Conservation (phyloP, 345 rosid genomes). For the Aethionema arabicum region DNA sequence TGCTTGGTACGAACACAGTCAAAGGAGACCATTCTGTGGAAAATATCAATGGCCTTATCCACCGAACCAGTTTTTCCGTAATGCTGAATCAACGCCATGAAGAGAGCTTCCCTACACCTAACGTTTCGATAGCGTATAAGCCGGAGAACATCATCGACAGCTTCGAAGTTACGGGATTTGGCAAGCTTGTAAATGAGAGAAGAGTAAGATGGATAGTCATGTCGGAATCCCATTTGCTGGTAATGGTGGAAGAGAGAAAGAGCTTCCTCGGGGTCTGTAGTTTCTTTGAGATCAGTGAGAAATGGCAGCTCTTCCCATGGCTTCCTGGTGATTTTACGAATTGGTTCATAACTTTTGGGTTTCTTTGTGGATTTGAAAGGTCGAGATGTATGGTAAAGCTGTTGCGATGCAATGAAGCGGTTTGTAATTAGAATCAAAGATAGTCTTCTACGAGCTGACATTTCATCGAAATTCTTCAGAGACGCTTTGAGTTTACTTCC, state of each 20-base stretch:
- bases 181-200: conserved; percentile 79
- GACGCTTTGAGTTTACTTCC: no score
- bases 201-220: conserved; percentile 80
- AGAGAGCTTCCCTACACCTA: conserved; percentile 60
- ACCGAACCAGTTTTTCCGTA: conserved; percentile 57
- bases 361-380: conserved; percentile 38
- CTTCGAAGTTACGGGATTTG: conserved; percentile 55
- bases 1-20: conserved; percentile 62
- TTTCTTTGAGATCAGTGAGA: conserved; percentile 50
- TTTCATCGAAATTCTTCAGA: conserved; percentile 6
- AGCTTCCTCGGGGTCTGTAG: conserved; percentile 57
- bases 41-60: conserved; percentile 57
- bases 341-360: conserved; percentile 30
- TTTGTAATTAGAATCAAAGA: conserved; percentile 1
- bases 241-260: conserved; percentile 62
- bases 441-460: conserved; percentile 3
- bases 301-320: conserved; percentile 51
- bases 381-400: conserved; percentile 33
- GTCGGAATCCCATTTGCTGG: conserved; percentile 57
- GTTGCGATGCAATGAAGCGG: conserved; percentile 20
- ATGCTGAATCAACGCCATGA: conserved; percentile 67
- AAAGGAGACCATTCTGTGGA: conserved; percentile 48
- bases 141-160: conserved; percentile 55
- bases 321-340: conserved; percentile 27
- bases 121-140: conserved; percentile 44